Percentiles rank a stretch among this genome's conserved stretches.
phyloP scores from a whole-genome alignment of 805 yeast species.

The Nakazawaea siamensis region DNA sequence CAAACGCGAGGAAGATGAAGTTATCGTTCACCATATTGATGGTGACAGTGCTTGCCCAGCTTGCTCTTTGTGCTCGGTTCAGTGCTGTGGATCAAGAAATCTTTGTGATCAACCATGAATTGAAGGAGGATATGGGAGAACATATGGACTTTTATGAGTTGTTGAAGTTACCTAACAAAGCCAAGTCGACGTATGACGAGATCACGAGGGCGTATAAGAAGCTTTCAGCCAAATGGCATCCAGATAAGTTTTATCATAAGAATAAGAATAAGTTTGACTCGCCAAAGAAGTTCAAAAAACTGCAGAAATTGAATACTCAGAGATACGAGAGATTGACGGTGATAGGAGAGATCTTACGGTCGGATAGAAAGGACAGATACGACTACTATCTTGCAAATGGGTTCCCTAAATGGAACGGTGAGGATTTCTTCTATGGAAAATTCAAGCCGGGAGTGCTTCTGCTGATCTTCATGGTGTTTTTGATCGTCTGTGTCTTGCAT shows the following conservation, averaged over 20 bases:
- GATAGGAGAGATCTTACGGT: conserved; percentile 66
- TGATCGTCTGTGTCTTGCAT: conserved; percentile 50
- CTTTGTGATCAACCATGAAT: conserved; percentile 59
- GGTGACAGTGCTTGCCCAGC: not conserved
- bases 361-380: conserved; percentile 58
- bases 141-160: conserved; percentile 62
- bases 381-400: conserved; percentile 80
- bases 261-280: conserved; percentile 21
- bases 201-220: conserved; percentile 63
- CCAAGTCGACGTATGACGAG: conserved; percentile 39
- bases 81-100: conserved; percentile 70
- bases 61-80: conserved; percentile 5
- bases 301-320: conserved; percentile 47
- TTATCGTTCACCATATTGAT: not conserved
- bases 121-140: conserved; percentile 54
- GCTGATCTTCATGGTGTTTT: conserved; percentile 40
- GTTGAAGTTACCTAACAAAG: conserved; percentile 38
- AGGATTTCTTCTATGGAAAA: conserved; percentile 55
- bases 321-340: conserved; percentile 72
- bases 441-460: conserved; percentile 59
- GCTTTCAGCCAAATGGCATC: conserved; percentile 68
- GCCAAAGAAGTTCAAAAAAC: conserved; percentile 17
- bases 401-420: conserved; percentile 75
- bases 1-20: conserved; percentile 2
- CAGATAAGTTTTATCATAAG: conserved; percentile 58